Evolutionary conservation across 1,139 yeast species (phyloP), one percentile per base, ranked within the genome.

Genomic region (Kodamaea ohmeri): DNA sequence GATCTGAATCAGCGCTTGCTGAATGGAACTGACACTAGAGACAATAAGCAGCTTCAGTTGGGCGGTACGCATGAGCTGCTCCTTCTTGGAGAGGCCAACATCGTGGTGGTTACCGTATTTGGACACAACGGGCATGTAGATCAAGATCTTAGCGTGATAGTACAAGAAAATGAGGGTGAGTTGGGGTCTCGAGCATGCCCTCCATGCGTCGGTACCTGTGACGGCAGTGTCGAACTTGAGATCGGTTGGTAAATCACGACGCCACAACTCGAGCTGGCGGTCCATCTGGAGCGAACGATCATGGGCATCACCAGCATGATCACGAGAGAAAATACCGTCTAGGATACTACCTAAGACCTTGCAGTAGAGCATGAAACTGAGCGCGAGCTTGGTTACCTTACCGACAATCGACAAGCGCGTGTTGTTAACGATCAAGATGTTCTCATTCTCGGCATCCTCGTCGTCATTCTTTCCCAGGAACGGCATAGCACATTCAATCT

Each of bases 401-500:
- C 90, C 90, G 35, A 80, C 85, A 45, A 83, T 68, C 6, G 80
- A 69, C 38, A 80, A 67, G 47, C 67, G 71, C 19, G 75, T 69
- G 51, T 80, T 76, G 52, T 79, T 78, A 38, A 80, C 74, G 34
- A 78, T 69, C 47, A 80, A 73, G 39, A 78, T 70, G 46, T 74
- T 78, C 33, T 73, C 78, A 46, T 76, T 73, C 17, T 61, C 68
- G 35, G 63, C 67, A 34, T 60, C 55, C 24, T 70, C 72, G 37
- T 67, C 65, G 41, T 60, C 65, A 34, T 50, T 73, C 45, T 78
- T 80, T 38, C 83, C 78, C 19, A 83, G 71, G 34, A 83, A 76
- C 1, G 96, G 96, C 52, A 84, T 62, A 1, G 92, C 90, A 66
- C 96, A 87, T 57, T 87, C 95, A 37, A 87, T 79, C 55, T 86